Evolutionary conservation across 2,329 filamentous ascomycete species (phyloP).

Genomic region (Penicillium palitans): DNA sequence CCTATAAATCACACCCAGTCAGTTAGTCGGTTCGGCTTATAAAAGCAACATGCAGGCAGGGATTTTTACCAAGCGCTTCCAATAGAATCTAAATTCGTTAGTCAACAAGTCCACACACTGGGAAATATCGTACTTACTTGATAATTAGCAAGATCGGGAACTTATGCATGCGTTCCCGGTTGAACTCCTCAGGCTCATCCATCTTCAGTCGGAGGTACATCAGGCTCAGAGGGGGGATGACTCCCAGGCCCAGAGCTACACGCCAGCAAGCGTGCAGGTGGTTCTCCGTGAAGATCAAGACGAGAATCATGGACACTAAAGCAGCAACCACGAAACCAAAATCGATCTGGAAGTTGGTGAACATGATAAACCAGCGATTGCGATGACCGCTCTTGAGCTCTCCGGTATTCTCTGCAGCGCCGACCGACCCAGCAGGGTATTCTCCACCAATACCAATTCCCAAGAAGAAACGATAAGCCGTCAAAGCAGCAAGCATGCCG

Average conservation of each 20-base stretch:
- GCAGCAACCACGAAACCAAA: conserved; percentile 79
- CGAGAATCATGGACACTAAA: conserved; percentile 70
- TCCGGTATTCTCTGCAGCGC: conserved; percentile 78
- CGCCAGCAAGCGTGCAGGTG: conserved; percentile 79
- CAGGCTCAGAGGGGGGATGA: conserved; percentile 72
- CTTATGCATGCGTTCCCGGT: conserved; percentile 67
- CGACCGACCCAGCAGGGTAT: conserved; percentile 67
- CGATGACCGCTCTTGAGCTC: conserved; percentile 77
- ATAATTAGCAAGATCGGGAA: conserved; percentile 54
- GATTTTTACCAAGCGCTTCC: conserved; percentile 61
- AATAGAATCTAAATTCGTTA: conserved; percentile 66
- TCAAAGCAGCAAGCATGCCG: conserved; percentile 75
- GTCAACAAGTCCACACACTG: conserved; percentile 21
- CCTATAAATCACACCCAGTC: conserved; percentile 19
- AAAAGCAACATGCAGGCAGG: neutral
- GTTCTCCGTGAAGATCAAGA: conserved; percentile 58
- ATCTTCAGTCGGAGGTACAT: conserved; percentile 71
- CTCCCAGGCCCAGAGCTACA: conserved; percentile 73
- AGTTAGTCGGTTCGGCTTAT: conserved; percentile 3
- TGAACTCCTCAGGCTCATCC: conserved; percentile 76
- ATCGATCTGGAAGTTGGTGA: conserved; percentile 87
- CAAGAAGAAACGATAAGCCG: conserved; percentile 81
- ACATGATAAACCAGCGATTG: conserved; percentile 90
- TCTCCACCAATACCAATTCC: conserved; percentile 73
- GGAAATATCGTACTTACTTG: conserved; percentile 36